Evolutionary conservation across 1,284 basidiomycete genomes (phyloP).

Genomic region (Apiotrichum domesticum): DNA sequence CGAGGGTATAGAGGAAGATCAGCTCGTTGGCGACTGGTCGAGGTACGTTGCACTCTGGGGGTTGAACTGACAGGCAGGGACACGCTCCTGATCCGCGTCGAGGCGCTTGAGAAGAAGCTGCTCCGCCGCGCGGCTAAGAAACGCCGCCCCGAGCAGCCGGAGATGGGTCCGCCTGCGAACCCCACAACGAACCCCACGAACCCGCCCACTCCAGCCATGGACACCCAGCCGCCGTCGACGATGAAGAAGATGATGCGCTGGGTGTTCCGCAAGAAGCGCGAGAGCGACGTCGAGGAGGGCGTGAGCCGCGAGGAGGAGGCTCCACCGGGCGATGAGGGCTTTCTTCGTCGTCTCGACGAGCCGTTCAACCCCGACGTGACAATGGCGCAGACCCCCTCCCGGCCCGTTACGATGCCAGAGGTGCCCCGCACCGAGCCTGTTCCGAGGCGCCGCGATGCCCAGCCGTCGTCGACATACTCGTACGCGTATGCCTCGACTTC

Average conservation of each 20-base stretch:
- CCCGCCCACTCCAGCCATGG: background rate
- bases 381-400: slow-evolving; percentile 10
- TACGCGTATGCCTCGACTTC: background rate
- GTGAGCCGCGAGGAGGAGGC: background rate
- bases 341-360: slow-evolving; percentile 5
- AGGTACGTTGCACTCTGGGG: background rate
- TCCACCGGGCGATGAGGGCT: background rate
- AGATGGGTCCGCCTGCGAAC: too few species aligned
- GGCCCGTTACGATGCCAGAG: background rate
- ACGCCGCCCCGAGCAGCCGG: too few species aligned
- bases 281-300: background rate
- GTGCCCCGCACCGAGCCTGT: too few species aligned
- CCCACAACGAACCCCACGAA: too few species aligned
- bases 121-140: background rate
- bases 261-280: background rate
- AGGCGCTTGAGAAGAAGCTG: background rate
- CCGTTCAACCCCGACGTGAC: slow-evolving; percentile 7
- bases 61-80: background rate
- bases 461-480: background rate
- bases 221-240: slow-evolving; percentile 4
- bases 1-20: background rate
- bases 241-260: slow-evolving; percentile 11
- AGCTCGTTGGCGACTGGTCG: background rate
- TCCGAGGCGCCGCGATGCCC: too few species aligned
- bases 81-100: slow-evolving; percentile 2